Base-by-base conservation (phyloP, 2,329 filamentous ascomycete genomes). In the Colletotrichum orchidophilum region DNA sequence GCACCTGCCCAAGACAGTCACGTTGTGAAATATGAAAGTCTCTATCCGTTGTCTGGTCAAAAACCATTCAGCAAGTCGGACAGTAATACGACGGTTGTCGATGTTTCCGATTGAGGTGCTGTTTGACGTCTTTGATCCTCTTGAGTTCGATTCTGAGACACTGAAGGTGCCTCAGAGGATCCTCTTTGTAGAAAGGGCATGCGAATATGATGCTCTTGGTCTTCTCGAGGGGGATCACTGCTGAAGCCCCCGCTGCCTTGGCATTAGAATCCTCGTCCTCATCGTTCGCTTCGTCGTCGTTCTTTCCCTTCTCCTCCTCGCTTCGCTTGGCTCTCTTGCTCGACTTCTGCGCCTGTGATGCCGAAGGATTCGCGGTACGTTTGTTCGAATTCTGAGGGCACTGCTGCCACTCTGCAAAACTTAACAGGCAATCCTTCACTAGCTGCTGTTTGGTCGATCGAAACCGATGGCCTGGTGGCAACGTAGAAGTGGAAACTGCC, bases 151-250 rank as follows among this genome's bases (percentile, higher is more conserved):
- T 63, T 12, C 75, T 68, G 54, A 77, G 78, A 53, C 78, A 80
- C 13, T 73, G 61, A 3, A 75, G 66, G 63, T 80, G 74, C 6
- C 71, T 66, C 8, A 73, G 62, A 1, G 74, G 75, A 42, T 78
- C 75, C 35, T 73, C 73, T 59, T 78, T 80, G 35, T 74, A 78
- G 35, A 76, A 80, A 0, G 77, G 78, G 29, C 78, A 79, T 1
- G 78, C 77, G 11, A 68, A 31, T n/a, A 46, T 46, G 15, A 18
- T 46, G 6, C 15, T 46, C 18, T 7, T n/a, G n/a, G 49, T 21
- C 8, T 46, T 66, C 7, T 12, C 12, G 4, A 26, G 2, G 18
- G 29, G 27, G 3, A 1, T 61, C 58, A 11, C 8, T 1, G 29
- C 31, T 7, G 9, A 26, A 27, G 26, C 59, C 27, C 21, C 13